Conservation (phyloP, 1,284 basidiomycete species). For the Cryptococcus amylolentus region DNA sequence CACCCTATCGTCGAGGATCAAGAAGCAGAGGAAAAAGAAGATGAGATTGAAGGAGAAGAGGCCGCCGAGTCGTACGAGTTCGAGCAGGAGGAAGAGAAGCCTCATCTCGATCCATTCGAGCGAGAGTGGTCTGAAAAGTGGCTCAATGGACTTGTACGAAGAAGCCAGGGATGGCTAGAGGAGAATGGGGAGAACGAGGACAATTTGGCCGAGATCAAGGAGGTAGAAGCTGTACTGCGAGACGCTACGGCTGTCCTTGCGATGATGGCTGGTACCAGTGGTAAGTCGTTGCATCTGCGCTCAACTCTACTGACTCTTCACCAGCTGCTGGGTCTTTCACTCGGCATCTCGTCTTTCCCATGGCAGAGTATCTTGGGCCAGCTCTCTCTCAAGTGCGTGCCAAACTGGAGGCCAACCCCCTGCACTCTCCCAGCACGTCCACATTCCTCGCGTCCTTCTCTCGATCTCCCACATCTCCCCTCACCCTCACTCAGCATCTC, state of each 20-base stretch:
- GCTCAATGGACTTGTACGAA: conserved; percentile 43
- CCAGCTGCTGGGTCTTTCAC: conserved; percentile 43
- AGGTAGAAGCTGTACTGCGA: conserved; percentile 53
- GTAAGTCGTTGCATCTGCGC: conserved; percentile 48
- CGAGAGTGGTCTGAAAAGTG: conserved; percentile 50
- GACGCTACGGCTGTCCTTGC: conserved; percentile 65
- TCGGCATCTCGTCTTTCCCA: conserved; percentile 43
- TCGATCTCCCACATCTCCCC: conserved; percentile 33
- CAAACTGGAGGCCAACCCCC: conserved; percentile 19
- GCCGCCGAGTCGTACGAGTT: conserved; percentile 11
- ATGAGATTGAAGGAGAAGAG: conserved; percentile 10
- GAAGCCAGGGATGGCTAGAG: conserved; percentile 40
- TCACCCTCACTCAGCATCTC: conserved; percentile 5
- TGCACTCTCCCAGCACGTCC: conserved; percentile 36
- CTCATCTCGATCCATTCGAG: conserved; percentile 44
- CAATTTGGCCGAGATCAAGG: conserved; percentile 14
- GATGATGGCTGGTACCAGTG: conserved; percentile 60
- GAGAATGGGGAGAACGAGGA: conserved; percentile 21
- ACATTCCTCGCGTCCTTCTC: conserved; percentile 36
- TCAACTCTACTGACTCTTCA: neutral
- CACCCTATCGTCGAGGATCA: neutral
- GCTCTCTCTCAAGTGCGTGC: conserved; percentile 22
- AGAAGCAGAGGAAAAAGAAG: conserved; percentile 1
- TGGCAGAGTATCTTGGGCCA: conserved; percentile 30
- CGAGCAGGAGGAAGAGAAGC: conserved; percentile 18